These are phyloP conservation scores for Punctularia strigosozonata DNA, from an alignment of 768 basidiomycete species.

Conservation along the genomic window DNA sequence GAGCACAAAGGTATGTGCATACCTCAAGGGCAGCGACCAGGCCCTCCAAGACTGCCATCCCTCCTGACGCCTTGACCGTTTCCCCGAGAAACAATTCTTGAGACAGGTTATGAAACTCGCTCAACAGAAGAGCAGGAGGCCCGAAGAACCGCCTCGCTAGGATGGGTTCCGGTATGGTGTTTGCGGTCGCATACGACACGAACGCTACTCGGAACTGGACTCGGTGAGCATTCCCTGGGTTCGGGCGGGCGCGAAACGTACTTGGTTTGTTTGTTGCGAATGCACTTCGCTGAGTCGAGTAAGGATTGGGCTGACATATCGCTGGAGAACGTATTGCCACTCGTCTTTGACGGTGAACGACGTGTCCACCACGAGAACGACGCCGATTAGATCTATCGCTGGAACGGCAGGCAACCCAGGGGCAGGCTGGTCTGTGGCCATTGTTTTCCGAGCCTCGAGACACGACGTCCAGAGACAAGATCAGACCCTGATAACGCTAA, in stretches of 20 bases:
- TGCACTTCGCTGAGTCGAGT: conserved; percentile 37
- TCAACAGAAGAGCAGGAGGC: conserved; percentile 26
- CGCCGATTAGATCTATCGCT: conserved; percentile 18
- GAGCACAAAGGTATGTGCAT: conserved; percentile 6
- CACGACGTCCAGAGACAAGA: background rate
- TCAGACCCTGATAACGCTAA: background rate
- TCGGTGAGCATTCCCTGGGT: conserved; percentile 1
- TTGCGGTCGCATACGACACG: conserved; percentile 52
- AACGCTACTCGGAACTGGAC: conserved; percentile 35
- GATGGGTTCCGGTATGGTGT: conserved; percentile 42
- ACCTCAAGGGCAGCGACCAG: conserved; percentile 64
- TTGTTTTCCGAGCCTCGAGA: background rate
- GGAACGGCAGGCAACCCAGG: background rate
- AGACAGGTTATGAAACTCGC: conserved; percentile 35
- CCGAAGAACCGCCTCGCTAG: conserved; percentile 47
- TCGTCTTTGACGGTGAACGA: conserved; percentile 41
- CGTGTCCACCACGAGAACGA: conserved; percentile 51
- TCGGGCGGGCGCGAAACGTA: conserved; percentile 10
- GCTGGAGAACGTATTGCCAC: conserved; percentile 33
- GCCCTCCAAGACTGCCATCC: conserved; percentile 63
- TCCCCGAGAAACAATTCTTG: conserved; percentile 44
- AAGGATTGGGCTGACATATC: conserved; percentile 40
- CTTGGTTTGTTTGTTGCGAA: conserved; percentile 19
- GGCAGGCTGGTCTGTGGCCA: background rate
- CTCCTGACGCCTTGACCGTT: conserved; percentile 40